These are phyloP conservation scores for Rhododendron molle DNA, from an alignment of 148 eudicot genomes.

Conservation along the genomic window DNA sequence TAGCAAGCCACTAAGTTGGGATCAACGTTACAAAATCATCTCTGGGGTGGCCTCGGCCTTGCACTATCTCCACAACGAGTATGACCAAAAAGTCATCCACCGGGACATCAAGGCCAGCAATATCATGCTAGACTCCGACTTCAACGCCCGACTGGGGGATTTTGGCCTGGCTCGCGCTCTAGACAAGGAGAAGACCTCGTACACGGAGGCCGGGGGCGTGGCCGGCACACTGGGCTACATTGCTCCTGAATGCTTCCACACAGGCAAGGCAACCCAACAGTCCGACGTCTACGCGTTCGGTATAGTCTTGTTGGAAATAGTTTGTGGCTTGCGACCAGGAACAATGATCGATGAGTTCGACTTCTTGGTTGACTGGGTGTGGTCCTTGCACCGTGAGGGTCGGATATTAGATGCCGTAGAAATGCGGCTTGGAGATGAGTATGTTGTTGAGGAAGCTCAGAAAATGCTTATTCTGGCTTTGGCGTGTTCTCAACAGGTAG, in stretches of 20 bases:
- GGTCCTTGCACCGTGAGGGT: conserved; percentile 69
- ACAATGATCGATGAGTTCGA: conserved; percentile 38
- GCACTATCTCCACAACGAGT: conserved; percentile 71
- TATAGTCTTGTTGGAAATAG: conserved; percentile 59
- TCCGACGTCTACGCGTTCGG: conserved; percentile 79
- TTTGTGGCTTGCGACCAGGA: conserved; percentile 57
- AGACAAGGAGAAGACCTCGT: conserved; percentile 63
- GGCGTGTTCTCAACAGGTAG: conserved; percentile 66
- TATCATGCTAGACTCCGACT: conserved; percentile 70
- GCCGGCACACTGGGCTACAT: conserved; percentile 82
- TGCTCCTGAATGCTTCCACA: conserved; percentile 90
- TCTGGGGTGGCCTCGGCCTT: conserved; percentile 50
- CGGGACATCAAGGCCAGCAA: conserved; percentile 89
- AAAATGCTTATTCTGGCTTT: conserved; percentile 56
- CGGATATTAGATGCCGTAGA: conserved; percentile 50
- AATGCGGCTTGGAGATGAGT: conserved; percentile 39
- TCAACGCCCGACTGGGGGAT: conserved; percentile 78
- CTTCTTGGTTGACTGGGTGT: conserved; percentile 68
- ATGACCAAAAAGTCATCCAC: conserved; percentile 69
- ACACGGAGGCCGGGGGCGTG: conserved; percentile 60
- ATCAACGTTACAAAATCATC: conserved; percentile 42
- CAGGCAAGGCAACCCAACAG: conserved; percentile 65
- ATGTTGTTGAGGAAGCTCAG: conserved; percentile 48
- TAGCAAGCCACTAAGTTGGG: conserved; percentile 35
- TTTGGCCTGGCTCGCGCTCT: conserved; percentile 85